These are phyloP conservation scores for Ophiostoma angusticollis DNA, from an alignment of 2,329 filamentous ascomycete species.

Conservation along the genomic window DNA sequence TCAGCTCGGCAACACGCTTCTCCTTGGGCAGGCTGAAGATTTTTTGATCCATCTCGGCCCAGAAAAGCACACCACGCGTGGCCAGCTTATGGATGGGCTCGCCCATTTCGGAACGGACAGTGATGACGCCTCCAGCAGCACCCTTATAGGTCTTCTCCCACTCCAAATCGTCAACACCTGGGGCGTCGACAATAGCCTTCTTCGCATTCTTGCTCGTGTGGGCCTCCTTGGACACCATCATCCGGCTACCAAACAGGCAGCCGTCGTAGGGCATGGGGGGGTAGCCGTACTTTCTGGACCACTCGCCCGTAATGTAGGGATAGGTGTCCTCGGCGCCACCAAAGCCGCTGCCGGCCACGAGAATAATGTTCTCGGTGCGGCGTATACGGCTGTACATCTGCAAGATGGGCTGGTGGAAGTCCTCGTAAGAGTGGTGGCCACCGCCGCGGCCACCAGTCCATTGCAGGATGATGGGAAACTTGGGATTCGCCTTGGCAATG, in stretches of 20 bases:
- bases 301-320: slow-evolving; percentile 78
- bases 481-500: slow-evolving; percentile 86
- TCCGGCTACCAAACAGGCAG: slow-evolving; percentile 77
- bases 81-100: slow-evolving; percentile 99
- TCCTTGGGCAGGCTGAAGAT: slow-evolving; percentile 95
- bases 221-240: slow-evolving; percentile 91
- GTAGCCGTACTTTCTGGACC: slow-evolving; percentile 78
- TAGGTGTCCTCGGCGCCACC: slow-evolving; percentile 84
- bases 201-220: slow-evolving; percentile 80
- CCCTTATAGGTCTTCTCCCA: slow-evolving; percentile 95
- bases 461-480: slow-evolving; percentile 83
- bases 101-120: slow-evolving; percentile 96
- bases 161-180: slow-evolving; percentile 65
- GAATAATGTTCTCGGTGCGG: slow-evolving; percentile 72
- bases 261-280: slow-evolving; percentile 92
- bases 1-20: slow-evolving; percentile 75
- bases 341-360: slow-evolving; percentile 85
- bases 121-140: slow-evolving; percentile 84
- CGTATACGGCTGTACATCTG: slow-evolving; percentile 85
- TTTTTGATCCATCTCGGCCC: slow-evolving; percentile 98
- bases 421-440: slow-evolving; percentile 89
- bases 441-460: slow-evolving; percentile 93
- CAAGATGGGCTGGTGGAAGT: slow-evolving; percentile 85
- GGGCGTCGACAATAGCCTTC: slow-evolving; percentile 77
- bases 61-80: slow-evolving; percentile 89